phyloP scores from a whole-genome alignment of 371 early-diverging fungal genomes.

The Funneliformis caledonium region DNA sequence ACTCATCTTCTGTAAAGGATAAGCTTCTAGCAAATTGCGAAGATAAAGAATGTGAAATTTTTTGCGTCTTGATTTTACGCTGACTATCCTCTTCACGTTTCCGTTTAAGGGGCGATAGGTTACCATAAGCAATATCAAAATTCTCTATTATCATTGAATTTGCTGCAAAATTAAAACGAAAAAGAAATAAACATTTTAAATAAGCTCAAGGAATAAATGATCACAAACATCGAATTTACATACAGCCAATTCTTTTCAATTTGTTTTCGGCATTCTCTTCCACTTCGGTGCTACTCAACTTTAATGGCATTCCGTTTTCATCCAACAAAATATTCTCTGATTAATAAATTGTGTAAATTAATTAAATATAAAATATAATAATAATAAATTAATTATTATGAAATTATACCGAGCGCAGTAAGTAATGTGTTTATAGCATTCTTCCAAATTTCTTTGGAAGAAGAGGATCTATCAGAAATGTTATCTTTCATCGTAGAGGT shows the following conservation, averaged over 20 bases:
- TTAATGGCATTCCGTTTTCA: conserved; percentile 21
- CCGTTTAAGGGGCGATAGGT: conserved; percentile 14
- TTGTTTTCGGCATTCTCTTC: not conserved
- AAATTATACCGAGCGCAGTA: conserved; percentile 27
- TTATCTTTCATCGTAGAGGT: conserved; percentile 1
- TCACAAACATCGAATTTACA: not conserved
- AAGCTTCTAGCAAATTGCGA: not conserved
- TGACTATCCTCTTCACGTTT: conserved; percentile 25
- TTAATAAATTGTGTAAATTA: not conserved
- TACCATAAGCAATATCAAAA: not conserved
- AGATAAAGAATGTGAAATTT: conserved; percentile 13
- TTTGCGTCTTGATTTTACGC: conserved; percentile 17
- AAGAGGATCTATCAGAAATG: not conserved
- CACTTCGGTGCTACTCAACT: not conserved
- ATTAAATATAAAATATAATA: not conserved
- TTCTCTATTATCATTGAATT: conserved; percentile 7
- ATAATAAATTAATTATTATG: not conserved
- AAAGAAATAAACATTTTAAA: not conserved
- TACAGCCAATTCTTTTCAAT: not conserved
- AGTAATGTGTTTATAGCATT: conserved; percentile 33
- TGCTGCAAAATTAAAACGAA: not conserved
- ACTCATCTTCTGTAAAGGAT: conserved; percentile 12
- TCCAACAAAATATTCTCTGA: conserved; percentile 29
- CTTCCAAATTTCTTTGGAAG: conserved; percentile 16
- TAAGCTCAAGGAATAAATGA: not conserved